Conservation (phyloP, 139 green algal genomes). For the Tetraselmis striata region DNA sequence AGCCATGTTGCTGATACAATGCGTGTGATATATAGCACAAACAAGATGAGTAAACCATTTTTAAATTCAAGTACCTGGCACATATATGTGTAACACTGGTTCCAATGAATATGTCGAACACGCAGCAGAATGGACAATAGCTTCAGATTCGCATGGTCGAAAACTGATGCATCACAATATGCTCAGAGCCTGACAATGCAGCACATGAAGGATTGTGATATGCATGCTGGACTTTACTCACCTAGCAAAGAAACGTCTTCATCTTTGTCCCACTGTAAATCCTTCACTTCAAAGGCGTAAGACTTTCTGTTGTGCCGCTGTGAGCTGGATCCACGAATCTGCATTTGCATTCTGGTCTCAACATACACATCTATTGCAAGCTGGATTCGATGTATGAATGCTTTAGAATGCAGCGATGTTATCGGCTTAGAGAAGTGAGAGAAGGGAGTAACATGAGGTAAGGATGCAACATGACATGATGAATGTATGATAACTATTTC, state of each 20-base stretch:
- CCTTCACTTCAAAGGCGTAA: background rate
- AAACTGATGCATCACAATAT: too few relatives aligned
- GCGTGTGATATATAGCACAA: background rate
- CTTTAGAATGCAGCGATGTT: background rate
- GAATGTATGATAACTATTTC: too few relatives aligned
- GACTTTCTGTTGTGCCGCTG: background rate
- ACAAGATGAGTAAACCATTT: too few relatives aligned
- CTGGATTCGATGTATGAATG: background rate
- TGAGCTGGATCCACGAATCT: background rate
- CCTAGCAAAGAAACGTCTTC: background rate
- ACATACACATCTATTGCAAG: background rate
- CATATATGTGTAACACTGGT: background rate
- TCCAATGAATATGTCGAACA: too few relatives aligned
- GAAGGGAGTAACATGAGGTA: too few relatives aligned
- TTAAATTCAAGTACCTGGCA: too few relatives aligned
- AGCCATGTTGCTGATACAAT: background rate
- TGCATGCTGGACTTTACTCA: too few relatives aligned
- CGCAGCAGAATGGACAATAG: background rate
- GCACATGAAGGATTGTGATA: background rate
- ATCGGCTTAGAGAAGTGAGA: too few relatives aligned
- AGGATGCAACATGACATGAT: too few relatives aligned
- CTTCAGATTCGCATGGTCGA: too few relatives aligned
- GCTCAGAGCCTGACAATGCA: background rate
- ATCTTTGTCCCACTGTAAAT: background rate
- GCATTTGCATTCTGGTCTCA: background rate